Evolutionary conservation across 2,329 filamentous ascomycete species (phyloP).

Genomic region (Polytolypa hystricis): DNA sequence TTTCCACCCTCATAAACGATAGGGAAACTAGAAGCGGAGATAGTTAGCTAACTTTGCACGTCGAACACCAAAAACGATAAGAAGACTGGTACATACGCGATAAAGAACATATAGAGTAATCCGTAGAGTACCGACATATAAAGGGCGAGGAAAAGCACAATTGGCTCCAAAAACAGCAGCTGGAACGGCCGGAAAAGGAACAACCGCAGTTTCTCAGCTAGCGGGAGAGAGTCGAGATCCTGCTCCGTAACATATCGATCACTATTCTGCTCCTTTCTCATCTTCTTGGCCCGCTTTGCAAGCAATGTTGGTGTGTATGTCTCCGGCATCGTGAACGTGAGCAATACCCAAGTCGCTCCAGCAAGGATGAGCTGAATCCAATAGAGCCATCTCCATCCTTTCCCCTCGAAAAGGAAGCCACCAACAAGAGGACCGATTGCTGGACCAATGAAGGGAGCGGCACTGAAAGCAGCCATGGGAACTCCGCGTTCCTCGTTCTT

Average conservation of each 20-base stretch:
- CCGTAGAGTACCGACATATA: constrained; percentile 70
- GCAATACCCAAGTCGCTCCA: constrained; percentile 58
- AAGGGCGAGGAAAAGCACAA: constrained; percentile 70
- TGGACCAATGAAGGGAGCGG: constrained; percentile 72
- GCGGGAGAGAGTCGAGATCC: constrained; percentile 62
- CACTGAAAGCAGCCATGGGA: constrained; percentile 76
- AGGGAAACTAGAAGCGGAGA: constrained; percentile 26
- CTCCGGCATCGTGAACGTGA: constrained; percentile 81
- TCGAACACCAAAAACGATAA: not conserved
- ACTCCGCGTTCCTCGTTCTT: constrained; percentile 71
- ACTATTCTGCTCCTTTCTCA: constrained; percentile 59
- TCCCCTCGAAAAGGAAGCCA: constrained; percentile 59
- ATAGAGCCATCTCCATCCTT: constrained; percentile 75
- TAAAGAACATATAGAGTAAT: constrained; percentile 43
- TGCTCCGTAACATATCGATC: constrained; percentile 63
- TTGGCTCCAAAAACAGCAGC: constrained; percentile 71
- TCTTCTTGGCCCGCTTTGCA: constrained; percentile 55
- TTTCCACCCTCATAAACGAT: constrained; percentile 69
- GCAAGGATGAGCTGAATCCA: constrained; percentile 75
- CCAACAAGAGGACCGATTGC: constrained; percentile 67
- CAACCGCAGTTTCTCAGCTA: constrained; percentile 57
- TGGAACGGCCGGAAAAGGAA: constrained; percentile 78
- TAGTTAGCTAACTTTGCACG: constrained; percentile 13
- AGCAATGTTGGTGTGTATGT: constrained; percentile 78
- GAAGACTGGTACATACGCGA: constrained; percentile 44